Percentiles rank a stretch among this genome's conserved stretches.
Evolutionary conservation across 371 early-diverging fungal species (phyloP).

Genomic region (Syncephalastrum racemosum): DNA sequence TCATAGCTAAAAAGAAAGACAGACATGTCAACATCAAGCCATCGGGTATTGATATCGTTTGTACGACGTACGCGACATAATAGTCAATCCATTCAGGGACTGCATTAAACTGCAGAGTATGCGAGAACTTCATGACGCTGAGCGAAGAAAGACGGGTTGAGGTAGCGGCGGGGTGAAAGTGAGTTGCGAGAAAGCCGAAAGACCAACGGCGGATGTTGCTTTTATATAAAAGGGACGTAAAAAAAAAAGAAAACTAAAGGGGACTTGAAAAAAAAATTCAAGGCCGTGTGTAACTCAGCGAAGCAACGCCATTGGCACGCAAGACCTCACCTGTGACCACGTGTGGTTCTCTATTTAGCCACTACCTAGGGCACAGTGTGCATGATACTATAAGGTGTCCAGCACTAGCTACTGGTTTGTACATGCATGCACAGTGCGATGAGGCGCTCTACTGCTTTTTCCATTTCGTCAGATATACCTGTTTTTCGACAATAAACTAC

Average conservation of each 20-base stretch:
- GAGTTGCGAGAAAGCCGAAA: slow-evolving; percentile 1
- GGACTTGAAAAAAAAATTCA: slow-evolving; percentile 5
- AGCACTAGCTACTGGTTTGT: neutral
- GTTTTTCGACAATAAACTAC: slow-evolving; percentile 7
- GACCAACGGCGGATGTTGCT: neutral
- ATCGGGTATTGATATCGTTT: neutral
- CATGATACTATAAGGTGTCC: neutral
- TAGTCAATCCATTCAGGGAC: slow-evolving; percentile 90
- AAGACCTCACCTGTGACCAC: neutral
- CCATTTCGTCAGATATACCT: slow-evolving; percentile 2
- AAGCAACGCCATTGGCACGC: neutral
- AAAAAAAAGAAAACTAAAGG: slow-evolving; percentile 10
- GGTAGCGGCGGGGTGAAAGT: neutral
- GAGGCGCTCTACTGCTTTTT: no score
- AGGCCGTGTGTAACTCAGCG: slow-evolving; percentile 10
- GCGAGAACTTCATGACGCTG: slow-evolving; percentile 83
- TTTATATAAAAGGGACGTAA: slow-evolving; percentile 4
- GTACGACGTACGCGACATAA: slow-evolving; percentile 65
- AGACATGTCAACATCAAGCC: neutral
- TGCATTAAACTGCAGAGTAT: slow-evolving; percentile 84
- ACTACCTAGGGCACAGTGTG: no score
- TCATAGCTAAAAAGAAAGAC: slow-evolving; percentile 64
- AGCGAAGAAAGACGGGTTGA: neutral
- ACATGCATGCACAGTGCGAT: neutral
- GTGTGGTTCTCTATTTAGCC: neutral